Conservation (phyloP, 75 land plant genomes). For the Sequoiadendron giganteum region DNA sequence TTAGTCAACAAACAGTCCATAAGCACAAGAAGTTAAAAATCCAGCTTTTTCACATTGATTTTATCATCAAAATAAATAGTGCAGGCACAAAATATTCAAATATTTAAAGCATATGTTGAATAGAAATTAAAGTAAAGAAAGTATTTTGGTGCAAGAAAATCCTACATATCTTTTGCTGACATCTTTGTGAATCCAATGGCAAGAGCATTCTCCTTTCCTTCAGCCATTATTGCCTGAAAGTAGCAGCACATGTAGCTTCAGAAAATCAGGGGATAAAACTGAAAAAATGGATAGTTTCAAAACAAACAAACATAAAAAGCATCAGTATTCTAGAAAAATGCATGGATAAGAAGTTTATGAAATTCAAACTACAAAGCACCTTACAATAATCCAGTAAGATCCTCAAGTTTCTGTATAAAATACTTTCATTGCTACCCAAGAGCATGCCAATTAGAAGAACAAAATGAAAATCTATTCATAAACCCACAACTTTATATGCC, state of each 20-base stretch:
- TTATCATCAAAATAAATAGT: neutral
- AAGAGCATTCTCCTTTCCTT: constrained; percentile 98
- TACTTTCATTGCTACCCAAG: neutral
- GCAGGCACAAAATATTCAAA: neutral
- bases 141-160: neutral
- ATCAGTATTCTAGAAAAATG: neutral
- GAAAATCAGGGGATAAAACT: neutral
- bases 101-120: neutral
- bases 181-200: constrained; percentile 99
- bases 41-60: neutral
- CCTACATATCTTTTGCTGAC: constrained; percentile 98
- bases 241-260: neutral
- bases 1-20: neutral
- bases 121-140: neutral
- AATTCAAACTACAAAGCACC: neutral
- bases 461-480: neutral
- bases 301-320: neutral
- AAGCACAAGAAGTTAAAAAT: neutral
- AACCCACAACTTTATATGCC: neutral
- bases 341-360: neutral
- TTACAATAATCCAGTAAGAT: neutral
- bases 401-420: neutral
- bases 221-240: constrained; percentile 94
- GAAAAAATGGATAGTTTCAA: neutral
- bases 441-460: neutral